Conservation (phyloP, 2,329 filamentous ascomycete genomes). For the Epichloe festucae region DNA sequence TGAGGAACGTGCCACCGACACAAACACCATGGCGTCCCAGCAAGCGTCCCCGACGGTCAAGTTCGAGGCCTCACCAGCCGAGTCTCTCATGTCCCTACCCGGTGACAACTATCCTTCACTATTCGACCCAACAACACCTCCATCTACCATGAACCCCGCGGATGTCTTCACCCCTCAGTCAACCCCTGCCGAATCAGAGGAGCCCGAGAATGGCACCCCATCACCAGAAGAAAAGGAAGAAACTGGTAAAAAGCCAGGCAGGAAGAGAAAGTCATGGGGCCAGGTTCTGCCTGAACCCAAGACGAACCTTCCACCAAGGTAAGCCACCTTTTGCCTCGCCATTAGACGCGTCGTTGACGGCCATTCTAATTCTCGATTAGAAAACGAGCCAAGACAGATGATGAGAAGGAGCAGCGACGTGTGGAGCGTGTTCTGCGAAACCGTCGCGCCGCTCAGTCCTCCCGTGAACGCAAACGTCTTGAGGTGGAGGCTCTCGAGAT, state of each 20-base stretch:
- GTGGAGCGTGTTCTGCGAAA: conserved; percentile 96
- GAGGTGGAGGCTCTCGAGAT: conserved; percentile 79
- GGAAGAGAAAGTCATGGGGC: conserved; percentile 98
- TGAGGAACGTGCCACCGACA: not conserved
- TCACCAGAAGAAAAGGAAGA: conserved; percentile 9
- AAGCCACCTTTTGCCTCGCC: conserved; percentile 17
- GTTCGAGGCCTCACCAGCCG: conserved; percentile 40
- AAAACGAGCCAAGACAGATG: conserved; percentile 96
- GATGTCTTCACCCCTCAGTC: conserved; percentile 39
- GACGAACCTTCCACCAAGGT: conserved; percentile 87
- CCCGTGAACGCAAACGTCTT: conserved; percentile 77
- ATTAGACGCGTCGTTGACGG: not conserved
- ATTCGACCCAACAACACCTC: conserved; percentile 25
- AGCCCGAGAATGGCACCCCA: conserved; percentile 6
- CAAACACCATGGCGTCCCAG: conserved; percentile 22
- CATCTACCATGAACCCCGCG: conserved; percentile 28
- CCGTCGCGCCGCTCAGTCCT: conserved; percentile 90
- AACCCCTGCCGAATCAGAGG: conserved; percentile 15
- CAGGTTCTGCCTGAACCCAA: conserved; percentile 94
- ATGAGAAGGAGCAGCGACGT: conserved; percentile 95
- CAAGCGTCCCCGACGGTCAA: conserved; percentile 32
- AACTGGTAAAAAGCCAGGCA: conserved; percentile 57
- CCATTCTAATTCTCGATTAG: conserved; percentile 27
- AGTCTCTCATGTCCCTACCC: conserved; percentile 39
- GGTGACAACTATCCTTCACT: conserved; percentile 36